Evolutionary conservation across 768 basidiomycete species (phyloP).

Genomic region (Macrolepiota albuminosa): DNA sequence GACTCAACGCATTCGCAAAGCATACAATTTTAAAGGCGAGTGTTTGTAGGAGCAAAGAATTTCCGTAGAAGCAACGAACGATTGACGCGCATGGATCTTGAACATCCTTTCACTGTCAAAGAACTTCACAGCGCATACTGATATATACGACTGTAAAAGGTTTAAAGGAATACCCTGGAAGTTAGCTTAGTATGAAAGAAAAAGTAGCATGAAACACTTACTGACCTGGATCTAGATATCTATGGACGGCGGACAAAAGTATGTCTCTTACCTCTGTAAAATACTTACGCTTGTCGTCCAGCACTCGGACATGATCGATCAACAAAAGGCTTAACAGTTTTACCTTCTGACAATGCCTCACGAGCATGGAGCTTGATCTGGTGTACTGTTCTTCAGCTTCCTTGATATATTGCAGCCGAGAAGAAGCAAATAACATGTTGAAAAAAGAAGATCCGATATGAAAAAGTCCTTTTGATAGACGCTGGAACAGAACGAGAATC

Average conservation of each 20-base stretch:
- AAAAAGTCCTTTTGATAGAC: not conserved
- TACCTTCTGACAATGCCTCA: not conserved
- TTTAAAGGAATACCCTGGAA: not conserved
- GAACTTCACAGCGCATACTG: not conserved
- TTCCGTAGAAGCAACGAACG: too few relatives aligned
- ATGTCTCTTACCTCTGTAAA: too few relatives aligned
- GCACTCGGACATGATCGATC: not conserved
- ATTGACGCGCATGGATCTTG: not conserved
- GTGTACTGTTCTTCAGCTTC: not conserved
- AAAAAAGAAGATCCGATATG: not conserved
- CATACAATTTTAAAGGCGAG: not conserved
- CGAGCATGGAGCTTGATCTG: not conserved
- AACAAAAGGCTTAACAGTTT: not conserved
- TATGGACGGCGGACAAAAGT: not conserved
- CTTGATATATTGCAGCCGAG: not conserved
- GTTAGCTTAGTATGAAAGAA: not conserved
- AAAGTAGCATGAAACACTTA: not conserved
- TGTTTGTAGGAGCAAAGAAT: too few relatives aligned
- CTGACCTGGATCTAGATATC: not conserved
- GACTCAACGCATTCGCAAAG: too few relatives aligned
- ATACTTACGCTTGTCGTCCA: not conserved
- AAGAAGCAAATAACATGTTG: not conserved
- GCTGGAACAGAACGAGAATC: not conserved
- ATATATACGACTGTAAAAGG: not conserved
- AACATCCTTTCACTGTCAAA: not conserved